Conservation (phyloP, 768 basidiomycete species). For the Mycena rebaudengoi region DNA sequence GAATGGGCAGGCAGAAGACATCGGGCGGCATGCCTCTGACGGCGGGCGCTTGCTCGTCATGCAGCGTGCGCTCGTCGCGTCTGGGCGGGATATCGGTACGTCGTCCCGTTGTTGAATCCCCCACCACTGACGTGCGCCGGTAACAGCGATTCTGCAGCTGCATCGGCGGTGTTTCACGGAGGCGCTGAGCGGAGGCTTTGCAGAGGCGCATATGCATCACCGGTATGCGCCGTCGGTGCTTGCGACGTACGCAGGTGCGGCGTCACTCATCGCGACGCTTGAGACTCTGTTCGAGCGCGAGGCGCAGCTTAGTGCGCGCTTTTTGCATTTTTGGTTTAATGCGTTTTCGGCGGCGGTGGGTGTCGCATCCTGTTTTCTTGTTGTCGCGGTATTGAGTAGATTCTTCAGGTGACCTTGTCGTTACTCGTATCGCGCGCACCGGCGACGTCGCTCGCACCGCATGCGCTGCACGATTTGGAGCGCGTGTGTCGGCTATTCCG, state of each 20-base stretch:
- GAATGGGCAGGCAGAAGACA: no score
- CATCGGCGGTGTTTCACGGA: slow-evolving; percentile 75
- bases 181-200: slow-evolving; percentile 61
- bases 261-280: slow-evolving; percentile 64
- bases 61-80: slow-evolving; percentile 69
- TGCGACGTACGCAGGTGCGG: slow-evolving; percentile 70
- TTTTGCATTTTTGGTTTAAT: slow-evolving; percentile 80
- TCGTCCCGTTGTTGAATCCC: slow-evolving; percentile 8
- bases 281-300: slow-evolving; percentile 65
- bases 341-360: slow-evolving; percentile 76
- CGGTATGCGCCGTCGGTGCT: slow-evolving; percentile 74
- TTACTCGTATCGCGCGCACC: slow-evolving; percentile 72
- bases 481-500: slow-evolving; percentile 64
- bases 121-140: no score
- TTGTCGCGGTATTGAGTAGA: background rate
- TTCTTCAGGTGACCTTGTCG: slow-evolving; percentile 65
- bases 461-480: slow-evolving; percentile 70
- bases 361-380: slow-evolving; percentile 9
- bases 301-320: slow-evolving; percentile 68
- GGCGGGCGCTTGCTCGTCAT: slow-evolving; percentile 67
- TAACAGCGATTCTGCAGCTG: slow-evolving; percentile 68
- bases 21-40: no score
- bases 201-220: slow-evolving; percentile 65
- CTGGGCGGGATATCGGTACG: slow-evolving; percentile 71
- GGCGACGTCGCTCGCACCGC: slow-evolving; percentile 61